These are phyloP conservation scores for Pseudopithomyces maydicus DNA, from an alignment of 2,329 filamentous ascomycete species.

Conservation along the genomic window DNA sequence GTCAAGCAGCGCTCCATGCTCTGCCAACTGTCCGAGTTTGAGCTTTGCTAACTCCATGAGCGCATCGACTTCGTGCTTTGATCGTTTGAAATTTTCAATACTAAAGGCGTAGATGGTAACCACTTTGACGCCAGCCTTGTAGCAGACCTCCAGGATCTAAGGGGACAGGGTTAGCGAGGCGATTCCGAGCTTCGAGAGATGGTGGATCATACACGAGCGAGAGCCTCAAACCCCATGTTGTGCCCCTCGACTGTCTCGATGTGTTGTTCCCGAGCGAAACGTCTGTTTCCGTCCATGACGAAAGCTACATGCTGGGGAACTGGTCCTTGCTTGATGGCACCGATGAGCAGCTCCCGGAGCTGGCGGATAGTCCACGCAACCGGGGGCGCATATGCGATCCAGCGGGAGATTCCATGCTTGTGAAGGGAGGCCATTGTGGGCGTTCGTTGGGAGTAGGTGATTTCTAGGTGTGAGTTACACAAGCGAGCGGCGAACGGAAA, in stretches of 20 bases:
- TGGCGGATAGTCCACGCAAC: constrained; percentile 85
- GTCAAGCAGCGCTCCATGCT: constrained; percentile 91
- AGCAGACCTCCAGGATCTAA: constrained; percentile 92
- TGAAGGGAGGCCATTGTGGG: constrained; percentile 56
- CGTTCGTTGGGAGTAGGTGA: constrained; percentile 19
- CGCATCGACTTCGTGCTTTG: constrained; percentile 93
- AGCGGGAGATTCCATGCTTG: constrained; percentile 67
- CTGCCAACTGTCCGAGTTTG: constrained; percentile 87
- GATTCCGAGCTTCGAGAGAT: background rate
- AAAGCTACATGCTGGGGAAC: constrained; percentile 97
- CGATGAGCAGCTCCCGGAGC: constrained; percentile 83
- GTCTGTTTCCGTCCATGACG: constrained; percentile 97
- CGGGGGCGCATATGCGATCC: constrained; percentile 86
- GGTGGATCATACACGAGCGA: constrained; percentile 71
- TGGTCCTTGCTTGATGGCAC: constrained; percentile 84
- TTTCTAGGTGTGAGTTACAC: constrained; percentile 10
- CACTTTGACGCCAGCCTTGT: constrained; percentile 94
- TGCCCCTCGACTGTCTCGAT: constrained; percentile 98
- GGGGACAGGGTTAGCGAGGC: constrained; percentile 38
- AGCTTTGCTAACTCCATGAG: constrained; percentile 98
- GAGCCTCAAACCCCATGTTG: constrained; percentile 91
- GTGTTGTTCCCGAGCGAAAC: constrained; percentile 85
- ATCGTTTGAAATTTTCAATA: constrained; percentile 98
- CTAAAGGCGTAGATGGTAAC: constrained; percentile 98
- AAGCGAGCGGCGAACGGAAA: constrained; percentile 3